These are phyloP conservation scores for Pseudozyma sp. DNA, from an alignment of 1,284 basidiomycete species.

Conservation along the genomic window DNA sequence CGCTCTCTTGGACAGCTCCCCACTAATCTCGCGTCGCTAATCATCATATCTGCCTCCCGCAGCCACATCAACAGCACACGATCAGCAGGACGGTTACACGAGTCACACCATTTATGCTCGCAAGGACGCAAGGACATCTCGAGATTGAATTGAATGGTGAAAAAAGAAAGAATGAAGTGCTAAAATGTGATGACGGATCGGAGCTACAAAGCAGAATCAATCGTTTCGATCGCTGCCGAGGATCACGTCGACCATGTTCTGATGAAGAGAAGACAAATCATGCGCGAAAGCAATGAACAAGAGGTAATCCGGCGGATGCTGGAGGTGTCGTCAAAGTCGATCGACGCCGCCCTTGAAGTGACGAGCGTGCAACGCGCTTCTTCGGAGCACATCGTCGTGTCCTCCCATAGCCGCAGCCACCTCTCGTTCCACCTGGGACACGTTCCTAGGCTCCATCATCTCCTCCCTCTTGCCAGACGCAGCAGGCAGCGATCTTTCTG, in stretches of 20 bases:
- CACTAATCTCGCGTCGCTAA: too few species aligned
- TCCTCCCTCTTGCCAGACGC: slow-evolving; percentile 13
- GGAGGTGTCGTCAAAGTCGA: slow-evolving; percentile 15
- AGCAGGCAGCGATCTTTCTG: slow-evolving; percentile 27
- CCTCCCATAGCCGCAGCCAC: background rate
- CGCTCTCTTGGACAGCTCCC: too few species aligned
- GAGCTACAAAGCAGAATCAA: slow-evolving; percentile 18
- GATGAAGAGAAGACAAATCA: background rate
- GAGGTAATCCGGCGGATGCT: too few species aligned
- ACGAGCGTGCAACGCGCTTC: slow-evolving; percentile 35
- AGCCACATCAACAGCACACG: too few species aligned
- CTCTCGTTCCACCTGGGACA: slow-evolving; percentile 10
- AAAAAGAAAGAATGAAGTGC: background rate
- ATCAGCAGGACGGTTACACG: too few species aligned
- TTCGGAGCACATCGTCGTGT: slow-evolving; percentile 22
- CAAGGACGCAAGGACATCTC: too few species aligned
- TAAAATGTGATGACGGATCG: slow-evolving; percentile 7
- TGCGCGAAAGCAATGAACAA: background rate
- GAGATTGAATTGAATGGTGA: too few species aligned
- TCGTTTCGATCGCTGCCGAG: slow-evolving; percentile 9
- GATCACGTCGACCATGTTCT: slow-evolving; percentile 8
- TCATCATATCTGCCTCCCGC: too few species aligned
- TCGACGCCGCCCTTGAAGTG: slow-evolving; percentile 31
- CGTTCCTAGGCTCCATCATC: background rate
- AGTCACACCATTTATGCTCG: too few species aligned